Evolutionary conservation across 495 filamentous ascomycete species (phyloP).

Genomic region (Beverwykella pulmonaria): DNA sequence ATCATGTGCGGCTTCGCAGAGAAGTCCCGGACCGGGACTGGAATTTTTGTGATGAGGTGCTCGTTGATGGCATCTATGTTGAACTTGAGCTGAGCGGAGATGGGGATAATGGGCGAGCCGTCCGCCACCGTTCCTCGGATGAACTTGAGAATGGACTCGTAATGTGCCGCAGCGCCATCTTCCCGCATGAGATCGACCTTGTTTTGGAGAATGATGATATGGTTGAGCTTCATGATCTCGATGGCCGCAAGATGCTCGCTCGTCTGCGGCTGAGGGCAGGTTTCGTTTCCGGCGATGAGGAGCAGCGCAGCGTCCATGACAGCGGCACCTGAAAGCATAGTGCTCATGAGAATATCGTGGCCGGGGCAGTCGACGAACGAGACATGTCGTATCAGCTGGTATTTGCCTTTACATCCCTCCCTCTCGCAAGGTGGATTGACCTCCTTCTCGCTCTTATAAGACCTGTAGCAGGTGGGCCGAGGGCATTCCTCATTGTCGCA

Average conservation of each 20-base stretch:
- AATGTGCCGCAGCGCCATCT: conserved; percentile 87
- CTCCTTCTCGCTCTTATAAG: conserved; percentile 98
- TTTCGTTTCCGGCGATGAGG: conserved; percentile 97
- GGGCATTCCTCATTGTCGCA: conserved; percentile 91
- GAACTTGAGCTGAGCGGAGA: conserved; percentile 98
- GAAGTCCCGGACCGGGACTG: conserved; percentile 88
- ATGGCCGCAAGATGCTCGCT: conserved; percentile 98
- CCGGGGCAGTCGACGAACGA: conserved; percentile 95
- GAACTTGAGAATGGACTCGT: conserved; percentile 95
- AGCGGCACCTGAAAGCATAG: conserved; percentile 97
- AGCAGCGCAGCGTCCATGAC: conserved; percentile 99
- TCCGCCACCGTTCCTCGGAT: conserved; percentile 96
- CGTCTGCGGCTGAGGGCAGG: conserved; percentile 97
- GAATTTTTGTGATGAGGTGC: conserved; percentile 87
- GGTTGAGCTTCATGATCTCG: conserved; percentile 97
- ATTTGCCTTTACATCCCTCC: conserved; percentile 82
- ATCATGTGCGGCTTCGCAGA: conserved; percentile 93
- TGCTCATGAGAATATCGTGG: conserved; percentile 99
- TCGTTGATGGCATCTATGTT: conserved; percentile 99
- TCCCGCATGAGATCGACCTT: conserved; percentile 98
- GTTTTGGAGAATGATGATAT: conserved; percentile 99
- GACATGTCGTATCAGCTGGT: conserved; percentile 67
- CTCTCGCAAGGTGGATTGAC: conserved; percentile 93
- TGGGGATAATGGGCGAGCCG: conserved; percentile 94
- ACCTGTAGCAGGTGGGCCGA: conserved; percentile 91